A percentile compares a stretch with the other conserved stretches of the same genome.
phyloP scores from a whole-genome alignment of 768 basidiomycete species.

The Mycena polygramma region DNA sequence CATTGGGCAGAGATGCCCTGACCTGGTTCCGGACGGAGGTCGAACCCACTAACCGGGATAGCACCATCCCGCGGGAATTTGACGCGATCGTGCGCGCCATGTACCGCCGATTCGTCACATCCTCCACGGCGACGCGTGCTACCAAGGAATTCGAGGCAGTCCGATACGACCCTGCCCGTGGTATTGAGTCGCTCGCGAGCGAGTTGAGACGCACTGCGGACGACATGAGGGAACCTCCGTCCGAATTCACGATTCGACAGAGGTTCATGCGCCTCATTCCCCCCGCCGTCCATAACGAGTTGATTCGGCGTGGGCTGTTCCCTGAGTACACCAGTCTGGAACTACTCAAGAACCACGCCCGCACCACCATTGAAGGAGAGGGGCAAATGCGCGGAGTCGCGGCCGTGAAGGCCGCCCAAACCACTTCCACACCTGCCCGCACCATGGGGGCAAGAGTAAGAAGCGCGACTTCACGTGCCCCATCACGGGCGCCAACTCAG shows the following conservation, averaged over 20 bases:
- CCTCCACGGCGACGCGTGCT: not conserved
- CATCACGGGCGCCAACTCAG: no score
- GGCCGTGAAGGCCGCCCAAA: not conserved
- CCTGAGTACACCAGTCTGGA: not conserved
- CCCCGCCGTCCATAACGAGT: not conserved
- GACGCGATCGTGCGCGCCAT: not conserved
- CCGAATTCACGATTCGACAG: not conserved
- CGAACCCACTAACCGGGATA: no score
- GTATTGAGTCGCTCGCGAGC: no score
- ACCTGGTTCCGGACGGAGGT: conserved; percentile 1
- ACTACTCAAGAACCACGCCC: conserved; percentile 1
- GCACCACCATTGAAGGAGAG: not conserved
- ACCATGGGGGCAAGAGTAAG: not conserved
- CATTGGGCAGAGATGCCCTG: not conserved
- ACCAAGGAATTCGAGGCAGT: conserved; percentile 8
- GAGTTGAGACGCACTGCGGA: not conserved
- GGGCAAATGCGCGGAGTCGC: not conserved
- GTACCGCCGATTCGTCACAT: not conserved
- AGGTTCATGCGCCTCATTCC: conserved; percentile 17
- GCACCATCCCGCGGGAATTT: no score
- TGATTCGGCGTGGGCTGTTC: not conserved
- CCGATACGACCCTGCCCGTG: no score
- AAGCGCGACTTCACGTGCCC: not conserved
- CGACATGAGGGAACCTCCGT: conserved; percentile 6
- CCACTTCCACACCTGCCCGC: not conserved